A percentile compares a stretch with the other conserved stretches of the same genome.
phyloP scores from a whole-genome alignment of 371 early-diverging fungal species.

The Actinomucor elegans region DNA sequence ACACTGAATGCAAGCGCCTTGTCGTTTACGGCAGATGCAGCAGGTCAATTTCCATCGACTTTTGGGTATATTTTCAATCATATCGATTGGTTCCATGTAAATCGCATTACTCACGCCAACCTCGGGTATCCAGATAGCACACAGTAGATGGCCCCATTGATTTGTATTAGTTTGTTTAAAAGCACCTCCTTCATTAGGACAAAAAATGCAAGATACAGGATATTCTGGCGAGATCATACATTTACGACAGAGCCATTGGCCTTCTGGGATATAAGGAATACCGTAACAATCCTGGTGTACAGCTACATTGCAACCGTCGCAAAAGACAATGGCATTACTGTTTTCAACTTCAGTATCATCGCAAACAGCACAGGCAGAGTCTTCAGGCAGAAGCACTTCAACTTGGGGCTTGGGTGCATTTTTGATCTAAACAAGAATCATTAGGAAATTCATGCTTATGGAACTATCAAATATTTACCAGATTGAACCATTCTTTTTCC shows the following conservation, averaged over 20 bases:
- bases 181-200: constrained; percentile 94
- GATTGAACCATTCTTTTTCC: constrained; percentile 97
- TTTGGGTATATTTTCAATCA: constrained; percentile 82
- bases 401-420: constrained; percentile 30
- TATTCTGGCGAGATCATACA: constrained; percentile 94
- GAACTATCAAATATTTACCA: constrained; percentile 48
- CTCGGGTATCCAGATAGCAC: constrained; percentile 97
- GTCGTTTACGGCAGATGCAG: constrained; percentile 77
- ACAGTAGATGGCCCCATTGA: constrained; percentile 95
- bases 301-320: constrained; percentile 98
- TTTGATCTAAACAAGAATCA: constrained; percentile 45
- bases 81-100: constrained; percentile 98
- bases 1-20: constrained; percentile 97
- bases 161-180: constrained; percentile 94
- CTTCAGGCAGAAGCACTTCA: constrained; percentile 61
- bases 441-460: too few relatives aligned
- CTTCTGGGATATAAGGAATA: constrained; percentile 99
- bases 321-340: constrained; percentile 97
- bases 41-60: constrained; percentile 90
- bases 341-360: constrained; percentile 96
- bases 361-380: constrained; percentile 92
- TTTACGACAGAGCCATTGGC: constrained; percentile 98
- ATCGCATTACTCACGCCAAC: constrained; percentile 83
- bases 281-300: constrained; percentile 99
- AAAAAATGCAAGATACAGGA: constrained; percentile 90